phyloP scores from a whole-genome alignment of 2,329 filamentous ascomycete genomes.

The Sporothrix pallida region DNA sequence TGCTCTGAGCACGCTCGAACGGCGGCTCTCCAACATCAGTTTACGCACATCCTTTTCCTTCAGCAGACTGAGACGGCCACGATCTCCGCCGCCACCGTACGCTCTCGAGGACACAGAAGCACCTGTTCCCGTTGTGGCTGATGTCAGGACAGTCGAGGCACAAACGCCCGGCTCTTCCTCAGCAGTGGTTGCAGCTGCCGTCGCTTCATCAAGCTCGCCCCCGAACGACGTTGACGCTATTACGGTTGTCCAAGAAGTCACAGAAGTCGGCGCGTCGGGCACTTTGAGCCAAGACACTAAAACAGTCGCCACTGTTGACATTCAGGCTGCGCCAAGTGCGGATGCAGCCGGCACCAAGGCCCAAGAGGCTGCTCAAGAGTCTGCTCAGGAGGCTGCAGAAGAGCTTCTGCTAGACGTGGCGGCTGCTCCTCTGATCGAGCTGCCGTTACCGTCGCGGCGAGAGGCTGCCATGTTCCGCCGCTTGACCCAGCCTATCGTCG shows the following conservation, averaged over 20 bases:
- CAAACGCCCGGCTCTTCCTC: background rate
- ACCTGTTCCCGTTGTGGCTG: background rate
- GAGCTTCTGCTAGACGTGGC: slow-evolving; percentile 27
- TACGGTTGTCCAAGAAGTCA: background rate
- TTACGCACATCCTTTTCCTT: slow-evolving; percentile 8
- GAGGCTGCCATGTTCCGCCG: background rate
- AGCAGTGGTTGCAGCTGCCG: background rate
- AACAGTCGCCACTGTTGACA: background rate
- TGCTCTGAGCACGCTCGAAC: slow-evolving; percentile 3
- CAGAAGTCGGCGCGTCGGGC: background rate
- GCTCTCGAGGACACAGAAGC: background rate
- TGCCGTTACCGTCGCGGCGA: background rate
- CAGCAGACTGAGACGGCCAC: slow-evolving; percentile 1
- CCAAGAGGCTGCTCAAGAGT: background rate
- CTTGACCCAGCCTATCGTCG: slow-evolving; percentile 21
- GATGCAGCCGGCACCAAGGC: background rate
- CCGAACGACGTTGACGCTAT: background rate
- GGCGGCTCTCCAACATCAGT: slow-evolving; percentile 4
- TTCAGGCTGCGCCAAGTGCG: background rate
- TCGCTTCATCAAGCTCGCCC: too few relatives aligned
- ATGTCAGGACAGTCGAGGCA: background rate
- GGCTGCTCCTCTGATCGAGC: background rate
- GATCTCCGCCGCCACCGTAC: slow-evolving; percentile 28
- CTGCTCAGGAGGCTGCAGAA: slow-evolving; percentile 20
- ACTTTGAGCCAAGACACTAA: background rate